Base-by-base conservation (phyloP, 352 stramenopile genomes). In the Pythium monospermum region DNA sequence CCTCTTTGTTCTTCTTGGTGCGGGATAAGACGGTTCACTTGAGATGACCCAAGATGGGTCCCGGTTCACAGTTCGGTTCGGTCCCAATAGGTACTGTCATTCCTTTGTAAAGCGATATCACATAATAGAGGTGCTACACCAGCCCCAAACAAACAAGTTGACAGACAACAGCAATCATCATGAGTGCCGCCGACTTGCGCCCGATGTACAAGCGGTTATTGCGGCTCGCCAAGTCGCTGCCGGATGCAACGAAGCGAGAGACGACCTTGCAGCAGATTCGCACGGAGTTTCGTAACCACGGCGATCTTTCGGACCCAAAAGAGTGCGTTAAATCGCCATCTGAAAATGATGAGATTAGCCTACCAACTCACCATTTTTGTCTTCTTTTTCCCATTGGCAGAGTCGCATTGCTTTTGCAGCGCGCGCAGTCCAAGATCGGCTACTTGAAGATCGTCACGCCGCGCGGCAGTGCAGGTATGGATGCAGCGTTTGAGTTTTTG, bases 401-500 rank as follows among this genome's bases (percentile, higher is more conserved):
- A 31, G 49, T 94, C 2, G 73, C 77, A 19, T 57, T 68, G 42
- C 64, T 94, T 8, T 35, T 94, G 35, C 72, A 87, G 57, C 81
- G 79, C 49, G 83, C 83, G 32, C 83, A 94, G 61, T 85, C 83
- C 36, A 87, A 82, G 18, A 77, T 94, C 42, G 68, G 78, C 12
- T 94, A 85, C 61, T 42, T 94, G 40, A 94, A 91, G 73, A 92
- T 94, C 60, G 76, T 94, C 19, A 90, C 83, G 23, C 83, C 81
- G 10, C 81, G 80, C 37, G 54, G 57, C n/a, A 62, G 69, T 6
- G 64, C 77, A 3, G 69, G 79, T 90, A 43, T 25, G 69, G 66
- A 7, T 7, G 4, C 13, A 19, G 33, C 8, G 11, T 23, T 31
- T 39, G 40, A 27, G 13, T 13, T 1, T 16, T 48, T 16, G 55